Conservation (phyloP, 306 rosid genomes). For the Trifolium dubium region DNA sequence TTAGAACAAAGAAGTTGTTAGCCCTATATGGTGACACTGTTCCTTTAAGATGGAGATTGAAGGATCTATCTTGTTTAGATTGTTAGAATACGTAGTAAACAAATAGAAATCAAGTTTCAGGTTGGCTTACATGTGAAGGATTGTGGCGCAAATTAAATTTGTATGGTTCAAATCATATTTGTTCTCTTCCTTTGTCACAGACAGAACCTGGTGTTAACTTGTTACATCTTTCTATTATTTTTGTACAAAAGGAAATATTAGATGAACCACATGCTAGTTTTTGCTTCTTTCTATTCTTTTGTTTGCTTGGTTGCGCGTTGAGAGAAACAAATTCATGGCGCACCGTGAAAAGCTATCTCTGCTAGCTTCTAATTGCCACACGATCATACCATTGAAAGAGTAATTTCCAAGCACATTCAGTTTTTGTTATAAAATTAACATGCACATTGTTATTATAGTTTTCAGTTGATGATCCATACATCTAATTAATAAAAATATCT, state of each 20-base stretch:
- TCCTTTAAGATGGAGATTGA: conserved; percentile 11
- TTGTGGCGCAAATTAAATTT: conserved; percentile 3
- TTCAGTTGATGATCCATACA: too few species aligned
- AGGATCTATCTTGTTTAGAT: conserved; percentile 12
- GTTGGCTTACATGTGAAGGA: neutral
- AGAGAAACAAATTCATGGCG: too few species aligned
- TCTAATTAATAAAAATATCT: too few species aligned
- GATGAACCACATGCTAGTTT: neutral
- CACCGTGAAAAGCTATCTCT: too few species aligned
- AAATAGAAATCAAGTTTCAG: neutral
- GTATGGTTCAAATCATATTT: neutral
- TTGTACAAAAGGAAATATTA: neutral
- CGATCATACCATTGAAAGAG: too few species aligned
- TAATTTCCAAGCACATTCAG: too few species aligned
- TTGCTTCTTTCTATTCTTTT: too few species aligned
- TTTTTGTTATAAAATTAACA: too few species aligned
- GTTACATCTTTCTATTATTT: neutral
- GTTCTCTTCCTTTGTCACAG: neutral
- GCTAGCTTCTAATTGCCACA: too few species aligned
- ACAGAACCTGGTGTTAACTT: neutral
- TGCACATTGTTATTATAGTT: too few species aligned
- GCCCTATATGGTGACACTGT: conserved; percentile 9
- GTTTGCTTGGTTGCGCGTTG: too few species aligned
- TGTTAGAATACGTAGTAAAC: conserved; percentile 22
- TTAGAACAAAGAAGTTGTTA: neutral